Evolutionary conservation across 306 rosid species (phyloP).

Genomic region (Purshia tridentata): DNA sequence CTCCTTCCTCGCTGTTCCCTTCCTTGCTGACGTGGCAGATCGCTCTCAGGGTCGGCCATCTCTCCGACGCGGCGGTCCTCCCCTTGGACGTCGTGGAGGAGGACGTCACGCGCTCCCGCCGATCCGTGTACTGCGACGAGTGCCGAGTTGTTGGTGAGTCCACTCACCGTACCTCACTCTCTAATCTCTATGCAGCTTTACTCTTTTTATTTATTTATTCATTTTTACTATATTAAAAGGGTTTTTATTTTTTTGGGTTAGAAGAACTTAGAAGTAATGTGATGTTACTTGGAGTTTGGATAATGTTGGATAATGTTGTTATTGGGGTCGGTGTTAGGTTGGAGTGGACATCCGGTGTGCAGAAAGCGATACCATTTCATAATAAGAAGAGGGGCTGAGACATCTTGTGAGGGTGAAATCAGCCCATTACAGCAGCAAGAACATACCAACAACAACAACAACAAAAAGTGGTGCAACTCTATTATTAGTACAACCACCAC

Average conservation of each 20-base stretch:
- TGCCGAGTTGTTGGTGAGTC: constrained; percentile 42
- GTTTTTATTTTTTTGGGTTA: no score
- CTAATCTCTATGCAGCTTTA: no score
- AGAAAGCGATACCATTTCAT: constrained; percentile 35
- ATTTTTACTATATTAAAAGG: background rate
- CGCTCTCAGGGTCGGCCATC: constrained; percentile 15
- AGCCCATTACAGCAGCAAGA: background rate
- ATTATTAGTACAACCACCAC: background rate
- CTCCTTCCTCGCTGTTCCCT: constrained; percentile 26
- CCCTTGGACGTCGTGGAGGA: constrained; percentile 35
- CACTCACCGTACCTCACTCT: background rate
- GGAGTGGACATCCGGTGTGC: constrained; percentile 45
- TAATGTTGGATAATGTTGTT: background rate
- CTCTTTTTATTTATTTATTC: background rate
- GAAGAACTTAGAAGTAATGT: no score
- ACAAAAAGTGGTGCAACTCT: constrained; percentile 13
- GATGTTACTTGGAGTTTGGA: background rate
- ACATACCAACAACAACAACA: background rate
- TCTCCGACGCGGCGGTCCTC: background rate
- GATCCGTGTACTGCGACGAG: constrained; percentile 39
- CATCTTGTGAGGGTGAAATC: background rate
- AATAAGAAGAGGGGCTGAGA: constrained; percentile 19
- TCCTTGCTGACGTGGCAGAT: constrained; percentile 22
- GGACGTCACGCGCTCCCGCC: constrained; percentile 34
- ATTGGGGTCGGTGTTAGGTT: constrained; percentile 25